phyloP scores from a whole-genome alignment of 805 yeast genomes.

The Grigorovia humatica region DNA sequence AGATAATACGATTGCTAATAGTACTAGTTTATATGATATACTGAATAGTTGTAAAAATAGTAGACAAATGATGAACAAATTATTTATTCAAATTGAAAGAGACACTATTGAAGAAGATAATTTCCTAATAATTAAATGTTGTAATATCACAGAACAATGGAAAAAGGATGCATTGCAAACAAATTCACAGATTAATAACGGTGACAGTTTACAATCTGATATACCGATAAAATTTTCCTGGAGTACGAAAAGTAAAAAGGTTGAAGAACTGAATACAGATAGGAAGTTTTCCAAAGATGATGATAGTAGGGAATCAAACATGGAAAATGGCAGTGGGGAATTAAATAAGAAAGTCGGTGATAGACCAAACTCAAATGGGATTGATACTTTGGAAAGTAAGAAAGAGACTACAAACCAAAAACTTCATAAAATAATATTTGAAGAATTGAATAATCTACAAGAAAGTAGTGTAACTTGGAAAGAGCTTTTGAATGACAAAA shows the following conservation, averaged over 20 bases:
- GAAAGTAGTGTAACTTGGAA: not conserved
- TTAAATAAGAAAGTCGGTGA: too few species aligned
- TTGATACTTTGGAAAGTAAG: not conserved
- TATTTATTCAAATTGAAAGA: conserved; percentile 6
- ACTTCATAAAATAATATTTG: conserved; percentile 9
- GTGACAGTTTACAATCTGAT: conserved; percentile 14
- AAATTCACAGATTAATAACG: conserved; percentile 3
- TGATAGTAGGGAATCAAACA: not conserved
- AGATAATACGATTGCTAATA: not conserved
- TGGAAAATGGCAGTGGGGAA: not conserved
- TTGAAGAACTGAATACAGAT: not conserved
- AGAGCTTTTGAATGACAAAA: not conserved
- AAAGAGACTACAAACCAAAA: conserved; percentile 8
- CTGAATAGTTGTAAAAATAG: conserved; percentile 18
- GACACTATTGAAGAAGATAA: conserved; percentile 2
- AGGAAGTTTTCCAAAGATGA: not conserved
- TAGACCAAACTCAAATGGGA: too few species aligned
- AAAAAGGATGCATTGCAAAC: conserved; percentile 13
- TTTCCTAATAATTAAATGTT: conserved; percentile 2
- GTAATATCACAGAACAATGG: conserved; percentile 15
- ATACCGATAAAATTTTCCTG: conserved; percentile 23
- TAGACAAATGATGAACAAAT: conserved; percentile 17
- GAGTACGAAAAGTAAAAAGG: conserved; percentile 12
- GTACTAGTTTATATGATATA: conserved; percentile 12
- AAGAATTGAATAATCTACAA: not conserved